phyloP scores from a whole-genome alignment of 2,329 filamentous ascomycete genomes.

The Knufia fluminis region DNA sequence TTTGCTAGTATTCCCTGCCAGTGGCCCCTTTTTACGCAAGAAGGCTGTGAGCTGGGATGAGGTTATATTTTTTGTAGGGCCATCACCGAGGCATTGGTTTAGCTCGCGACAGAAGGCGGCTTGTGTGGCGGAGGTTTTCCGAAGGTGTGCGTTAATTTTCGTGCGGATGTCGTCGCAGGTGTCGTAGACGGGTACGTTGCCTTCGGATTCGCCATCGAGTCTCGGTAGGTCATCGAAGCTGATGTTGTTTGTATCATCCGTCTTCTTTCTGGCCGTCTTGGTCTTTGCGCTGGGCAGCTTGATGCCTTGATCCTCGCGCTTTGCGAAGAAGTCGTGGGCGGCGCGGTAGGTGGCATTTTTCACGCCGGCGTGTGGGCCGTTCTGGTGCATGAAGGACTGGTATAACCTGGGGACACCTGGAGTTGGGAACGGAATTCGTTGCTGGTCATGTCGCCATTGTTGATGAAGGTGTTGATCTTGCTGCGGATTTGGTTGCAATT shows the following conservation, averaged over 20 bases:
- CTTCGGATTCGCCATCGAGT: conserved; percentile 35
- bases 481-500: conserved; percentile 29
- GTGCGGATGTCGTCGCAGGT: conserved; percentile 49
- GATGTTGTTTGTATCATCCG: neutral
- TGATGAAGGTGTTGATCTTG: conserved; percentile 36
- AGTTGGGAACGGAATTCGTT: conserved; percentile 9
- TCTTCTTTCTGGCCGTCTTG: neutral
- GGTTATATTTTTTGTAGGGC: conserved; percentile 10
- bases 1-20: conserved; percentile 39
- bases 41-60: conserved; percentile 39
- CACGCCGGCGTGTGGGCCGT: conserved; percentile 23
- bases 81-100: neutral
- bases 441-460: conserved; percentile 22
- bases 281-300: conserved; percentile 25
- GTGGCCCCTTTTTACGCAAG: conserved; percentile 40
- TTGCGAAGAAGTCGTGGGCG: conserved; percentile 39
- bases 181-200: conserved; percentile 44
- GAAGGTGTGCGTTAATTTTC: conserved; percentile 46
- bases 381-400: conserved; percentile 39
- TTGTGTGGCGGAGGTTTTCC: conserved; percentile 40
- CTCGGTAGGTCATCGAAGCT: conserved; percentile 26
- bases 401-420: conserved; percentile 26
- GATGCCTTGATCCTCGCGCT: conserved; percentile 42
- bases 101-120: conserved; percentile 45
- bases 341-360: conserved; percentile 24